phyloP scores from a whole-genome alignment of 495 filamentous ascomycete species.

The Talaromyces wortmannii region DNA sequence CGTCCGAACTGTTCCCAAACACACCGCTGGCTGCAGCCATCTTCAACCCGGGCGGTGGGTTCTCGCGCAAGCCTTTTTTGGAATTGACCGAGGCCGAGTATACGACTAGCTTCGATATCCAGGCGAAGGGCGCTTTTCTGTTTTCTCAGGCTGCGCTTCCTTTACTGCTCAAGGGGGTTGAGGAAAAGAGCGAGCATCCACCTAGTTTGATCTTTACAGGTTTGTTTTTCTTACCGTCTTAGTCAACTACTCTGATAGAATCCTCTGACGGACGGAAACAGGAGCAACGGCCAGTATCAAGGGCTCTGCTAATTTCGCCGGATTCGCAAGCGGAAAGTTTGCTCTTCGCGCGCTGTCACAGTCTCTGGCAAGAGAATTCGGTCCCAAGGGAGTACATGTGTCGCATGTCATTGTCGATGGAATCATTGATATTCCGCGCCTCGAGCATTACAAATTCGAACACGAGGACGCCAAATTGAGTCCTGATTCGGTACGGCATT shows the following conservation, averaged over 20 bases:
- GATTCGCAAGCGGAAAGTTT: constrained; percentile 77
- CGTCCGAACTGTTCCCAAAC: constrained; percentile 37
- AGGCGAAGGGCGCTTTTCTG: constrained; percentile 65
- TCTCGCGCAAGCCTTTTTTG: constrained; percentile 73
- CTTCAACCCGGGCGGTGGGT: constrained; percentile 71
- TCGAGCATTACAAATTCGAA: constrained; percentile 53
- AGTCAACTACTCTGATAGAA: not conserved
- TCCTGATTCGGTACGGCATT: constrained; percentile 66
- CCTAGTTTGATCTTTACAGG: constrained; percentile 78
- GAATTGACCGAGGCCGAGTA: constrained; percentile 65
- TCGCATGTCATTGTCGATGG: constrained; percentile 82
- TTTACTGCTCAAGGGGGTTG: constrained; percentile 51
- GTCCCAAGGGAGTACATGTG: constrained; percentile 83
- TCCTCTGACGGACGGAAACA: not conserved
- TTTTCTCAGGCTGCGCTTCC: constrained; percentile 73
- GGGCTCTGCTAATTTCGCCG: constrained; percentile 60
- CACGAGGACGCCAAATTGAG: constrained; percentile 67
- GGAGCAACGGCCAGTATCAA: constrained; percentile 79
- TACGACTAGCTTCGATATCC: constrained; percentile 43
- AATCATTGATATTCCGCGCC: constrained; percentile 76
- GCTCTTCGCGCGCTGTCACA: constrained; percentile 72
- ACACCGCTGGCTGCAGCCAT: constrained; percentile 64
- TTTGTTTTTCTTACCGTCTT: not conserved
- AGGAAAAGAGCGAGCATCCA: constrained; percentile 40
- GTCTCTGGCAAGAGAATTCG: constrained; percentile 79